Conservation (phyloP, 208 protist genomes). For the Plasmodiophora brassicae region DNA sequence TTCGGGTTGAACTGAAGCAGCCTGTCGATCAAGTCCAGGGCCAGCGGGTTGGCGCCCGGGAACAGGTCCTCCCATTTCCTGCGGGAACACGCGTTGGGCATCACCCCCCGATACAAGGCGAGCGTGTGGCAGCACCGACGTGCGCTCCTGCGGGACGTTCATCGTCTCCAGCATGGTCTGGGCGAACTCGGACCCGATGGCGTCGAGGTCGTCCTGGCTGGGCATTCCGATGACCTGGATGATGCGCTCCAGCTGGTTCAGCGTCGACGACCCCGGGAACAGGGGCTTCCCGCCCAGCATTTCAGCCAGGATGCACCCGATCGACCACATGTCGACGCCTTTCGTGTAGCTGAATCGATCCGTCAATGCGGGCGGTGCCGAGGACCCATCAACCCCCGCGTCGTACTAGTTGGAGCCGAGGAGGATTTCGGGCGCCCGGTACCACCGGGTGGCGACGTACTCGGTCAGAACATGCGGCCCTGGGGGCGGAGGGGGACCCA, state of each 20-base stretch:
- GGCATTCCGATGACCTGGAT: constrained; percentile 52
- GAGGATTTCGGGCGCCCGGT: constrained; percentile 61
- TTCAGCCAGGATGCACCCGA: constrained; percentile 59
- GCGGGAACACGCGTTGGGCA: neutral
- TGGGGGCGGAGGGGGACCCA: neutral
- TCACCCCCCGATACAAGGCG: neutral
- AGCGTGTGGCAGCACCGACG: too few species aligned
- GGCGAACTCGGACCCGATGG: constrained; percentile 55
- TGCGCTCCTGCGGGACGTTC: neutral
- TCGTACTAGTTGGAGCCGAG: constrained; percentile 57
- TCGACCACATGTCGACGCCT: constrained; percentile 60
- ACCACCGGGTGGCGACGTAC: constrained; percentile 63
- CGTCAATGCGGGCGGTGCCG: neutral
- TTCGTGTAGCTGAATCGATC: constrained; percentile 33
- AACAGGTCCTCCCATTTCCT: constrained; percentile 26
- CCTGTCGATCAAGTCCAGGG: constrained; percentile 40
- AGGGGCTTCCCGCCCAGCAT: constrained; percentile 59
- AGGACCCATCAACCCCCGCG: neutral
- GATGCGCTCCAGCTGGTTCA: constrained; percentile 56
- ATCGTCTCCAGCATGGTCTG: constrained; percentile 57
- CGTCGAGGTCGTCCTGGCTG: constrained; percentile 53
- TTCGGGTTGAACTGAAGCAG: constrained; percentile 48
- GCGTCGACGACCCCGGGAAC: constrained; percentile 56
- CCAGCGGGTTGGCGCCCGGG: constrained; percentile 33
- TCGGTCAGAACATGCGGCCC: constrained; percentile 51